Evolutionary conservation across 257 asterid species (phyloP).

Genomic region (Solanum neorickii): DNA sequence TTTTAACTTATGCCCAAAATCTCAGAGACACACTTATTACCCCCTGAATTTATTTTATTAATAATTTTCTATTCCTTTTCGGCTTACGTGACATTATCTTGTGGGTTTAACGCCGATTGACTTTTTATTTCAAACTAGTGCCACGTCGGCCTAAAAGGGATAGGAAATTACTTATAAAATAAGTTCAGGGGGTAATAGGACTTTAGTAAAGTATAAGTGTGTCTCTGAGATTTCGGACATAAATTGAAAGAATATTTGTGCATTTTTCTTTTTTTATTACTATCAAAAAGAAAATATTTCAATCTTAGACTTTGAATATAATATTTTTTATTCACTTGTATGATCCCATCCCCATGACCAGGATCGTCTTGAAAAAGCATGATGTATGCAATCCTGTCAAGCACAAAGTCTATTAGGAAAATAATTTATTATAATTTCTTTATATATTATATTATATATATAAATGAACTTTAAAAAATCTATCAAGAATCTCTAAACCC

Average conservation of each 20-base stretch:
- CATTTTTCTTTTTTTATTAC: neutral
- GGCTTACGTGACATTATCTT: too few relatives aligned
- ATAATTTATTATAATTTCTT: neutral
- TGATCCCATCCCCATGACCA: neutral
- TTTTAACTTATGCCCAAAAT: too few relatives aligned
- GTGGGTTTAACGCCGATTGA: fast-evolving
- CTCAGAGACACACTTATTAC: too few relatives aligned
- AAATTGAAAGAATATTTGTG: too few relatives aligned
- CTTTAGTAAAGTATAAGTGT: fast-evolving
- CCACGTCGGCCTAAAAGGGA: too few relatives aligned
- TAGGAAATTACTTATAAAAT: too few relatives aligned
- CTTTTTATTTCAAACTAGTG: too few relatives aligned
- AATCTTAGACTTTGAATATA: neutral
- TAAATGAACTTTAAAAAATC: neutral
- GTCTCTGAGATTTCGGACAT: too few relatives aligned
- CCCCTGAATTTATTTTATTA: too few relatives aligned
- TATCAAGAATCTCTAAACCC: neutral
- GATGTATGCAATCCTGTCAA: neutral
- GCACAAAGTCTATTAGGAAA: neutral
- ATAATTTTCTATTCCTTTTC: too few relatives aligned
- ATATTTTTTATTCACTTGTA: neutral
- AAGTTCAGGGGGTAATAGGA: fast-evolving
- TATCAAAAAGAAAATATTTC: too few relatives aligned
- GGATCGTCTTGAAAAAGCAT: neutral
- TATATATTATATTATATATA: neutral